Evolutionary conservation across 768 basidiomycete species (phyloP).

Genomic region (Mycena indigotica): DNA sequence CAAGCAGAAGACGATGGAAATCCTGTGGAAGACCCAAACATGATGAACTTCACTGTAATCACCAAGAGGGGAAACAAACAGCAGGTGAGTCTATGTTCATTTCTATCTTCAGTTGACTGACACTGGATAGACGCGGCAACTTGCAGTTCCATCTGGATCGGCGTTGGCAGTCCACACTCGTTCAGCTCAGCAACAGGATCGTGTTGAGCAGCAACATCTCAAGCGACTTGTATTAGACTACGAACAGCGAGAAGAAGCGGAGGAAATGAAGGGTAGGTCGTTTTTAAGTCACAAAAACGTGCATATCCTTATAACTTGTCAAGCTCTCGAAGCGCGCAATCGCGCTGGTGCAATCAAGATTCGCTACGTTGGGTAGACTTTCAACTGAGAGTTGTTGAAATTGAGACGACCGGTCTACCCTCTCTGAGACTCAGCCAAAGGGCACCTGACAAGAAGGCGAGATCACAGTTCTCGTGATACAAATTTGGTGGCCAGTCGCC

Average conservation of each 20-base stretch:
- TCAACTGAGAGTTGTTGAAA: background rate
- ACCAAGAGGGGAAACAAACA: constrained; percentile 94
- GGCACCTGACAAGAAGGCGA: no score
- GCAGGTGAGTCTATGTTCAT: constrained; percentile 54
- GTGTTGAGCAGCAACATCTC: constrained; percentile 94
- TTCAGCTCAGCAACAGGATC: constrained; percentile 89
- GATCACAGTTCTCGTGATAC: no score
- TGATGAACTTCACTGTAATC: constrained; percentile 92
- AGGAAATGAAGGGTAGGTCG: constrained; percentile 70
- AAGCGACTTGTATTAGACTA: constrained; percentile 94
- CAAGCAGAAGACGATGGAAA: constrained; percentile 53
- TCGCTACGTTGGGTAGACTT: constrained; percentile 64
- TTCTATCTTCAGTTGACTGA: constrained; percentile 1
- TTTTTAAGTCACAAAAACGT: no score
- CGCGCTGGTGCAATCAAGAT: constrained; percentile 74
- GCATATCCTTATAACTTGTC: no score
- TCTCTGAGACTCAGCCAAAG: no score
- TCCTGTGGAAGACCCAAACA: constrained; percentile 34
- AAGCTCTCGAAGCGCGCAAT: constrained; percentile 71
- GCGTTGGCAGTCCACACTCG: constrained; percentile 89
- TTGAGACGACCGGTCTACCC: no score
- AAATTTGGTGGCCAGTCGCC: constrained; percentile 1
- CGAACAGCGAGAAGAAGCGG: constrained; percentile 86
- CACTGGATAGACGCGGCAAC: constrained; percentile 66
- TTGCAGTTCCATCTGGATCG: constrained; percentile 87